phyloP scores from a whole-genome alignment of 1,139 yeast species.

The Hansenula sp. region DNA sequence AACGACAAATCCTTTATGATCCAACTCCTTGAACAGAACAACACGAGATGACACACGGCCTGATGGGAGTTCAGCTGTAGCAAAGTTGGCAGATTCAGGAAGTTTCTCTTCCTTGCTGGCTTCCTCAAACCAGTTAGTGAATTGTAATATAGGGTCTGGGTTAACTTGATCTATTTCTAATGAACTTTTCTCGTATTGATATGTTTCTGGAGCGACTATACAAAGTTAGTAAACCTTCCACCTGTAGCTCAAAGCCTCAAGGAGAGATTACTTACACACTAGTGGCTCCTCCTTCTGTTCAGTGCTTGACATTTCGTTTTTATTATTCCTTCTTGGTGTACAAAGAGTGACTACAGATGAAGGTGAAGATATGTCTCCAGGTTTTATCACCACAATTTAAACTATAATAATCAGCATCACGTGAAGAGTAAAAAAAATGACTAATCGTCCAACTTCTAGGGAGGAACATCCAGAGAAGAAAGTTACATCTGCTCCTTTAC shows the following conservation, averaged over 20 bases:
- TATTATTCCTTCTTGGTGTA: not conserved
- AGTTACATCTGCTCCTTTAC: no score
- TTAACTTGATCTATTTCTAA: conserved; percentile 53
- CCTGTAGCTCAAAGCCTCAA: no score
- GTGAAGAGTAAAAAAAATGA: no score
- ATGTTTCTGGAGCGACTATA: conserved; percentile 76
- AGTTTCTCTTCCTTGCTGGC: conserved; percentile 60
- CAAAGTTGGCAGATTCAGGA: conserved; percentile 77
- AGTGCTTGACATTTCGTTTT: conserved; percentile 5
- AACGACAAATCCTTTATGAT: conserved; percentile 77
- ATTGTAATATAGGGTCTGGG: conserved; percentile 68
- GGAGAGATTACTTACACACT: conserved; percentile 16
- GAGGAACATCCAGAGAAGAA: no score
- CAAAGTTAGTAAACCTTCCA: not conserved
- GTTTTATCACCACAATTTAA: not conserved
- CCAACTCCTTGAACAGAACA: conserved; percentile 85
- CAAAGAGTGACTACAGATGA: not conserved
- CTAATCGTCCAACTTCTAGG: no score
- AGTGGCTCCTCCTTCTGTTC: conserved; percentile 11
- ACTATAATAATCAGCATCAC: no score
- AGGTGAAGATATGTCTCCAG: not conserved
- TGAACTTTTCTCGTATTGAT: conserved; percentile 74
- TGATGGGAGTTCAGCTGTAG: conserved; percentile 83
- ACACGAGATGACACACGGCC: conserved; percentile 85
- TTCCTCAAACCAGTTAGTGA: conserved; percentile 79